Evolutionary conservation across 805 yeast species (phyloP).

Genomic region (Pichia deserticola): DNA sequence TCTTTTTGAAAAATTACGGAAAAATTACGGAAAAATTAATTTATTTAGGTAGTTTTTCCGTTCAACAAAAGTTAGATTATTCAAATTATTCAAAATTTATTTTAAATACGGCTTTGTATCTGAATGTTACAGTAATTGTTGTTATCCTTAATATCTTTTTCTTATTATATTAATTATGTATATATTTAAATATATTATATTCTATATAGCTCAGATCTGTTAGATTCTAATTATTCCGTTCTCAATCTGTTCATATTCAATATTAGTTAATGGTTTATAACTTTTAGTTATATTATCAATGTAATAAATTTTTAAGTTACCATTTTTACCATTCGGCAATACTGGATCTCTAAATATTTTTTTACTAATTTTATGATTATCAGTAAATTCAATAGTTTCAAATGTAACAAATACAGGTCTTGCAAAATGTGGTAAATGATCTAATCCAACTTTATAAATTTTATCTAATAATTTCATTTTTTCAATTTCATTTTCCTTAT

Average conservation of each 20-base stretch:
- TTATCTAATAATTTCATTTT: constrained; percentile 30
- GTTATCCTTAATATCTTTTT: too few relatives aligned
- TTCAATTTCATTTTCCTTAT: constrained; percentile 22
- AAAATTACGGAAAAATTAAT: too few relatives aligned
- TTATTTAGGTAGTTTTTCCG: too few relatives aligned
- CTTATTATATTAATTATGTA: too few relatives aligned
- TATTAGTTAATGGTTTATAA: constrained; percentile 51
- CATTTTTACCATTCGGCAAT: constrained; percentile 58
- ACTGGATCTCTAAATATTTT: constrained; percentile 59
- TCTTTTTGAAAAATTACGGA: too few relatives aligned
- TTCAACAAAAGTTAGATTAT: too few relatives aligned
- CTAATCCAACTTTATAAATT: constrained; percentile 30
- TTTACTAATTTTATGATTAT: constrained; percentile 78
- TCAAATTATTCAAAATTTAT: too few relatives aligned
- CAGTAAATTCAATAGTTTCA: constrained; percentile 57
- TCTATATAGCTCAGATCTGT: too few relatives aligned
- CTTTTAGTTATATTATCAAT: constrained; percentile 37
- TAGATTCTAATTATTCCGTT: constrained; percentile 15
- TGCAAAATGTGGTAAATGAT: constrained; percentile 72
- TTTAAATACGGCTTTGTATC: too few relatives aligned
- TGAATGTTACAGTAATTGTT: too few relatives aligned
- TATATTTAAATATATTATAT: too few relatives aligned
- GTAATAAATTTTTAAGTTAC: constrained; percentile 64
- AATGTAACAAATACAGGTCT: constrained; percentile 77
- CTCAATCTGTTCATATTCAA: constrained; percentile 41